Percentiles rank a stretch among this genome's conserved stretches.
Conservation (phyloP, 106 monocot genomes). For the Phalaenopsis aphrodite region DNA sequence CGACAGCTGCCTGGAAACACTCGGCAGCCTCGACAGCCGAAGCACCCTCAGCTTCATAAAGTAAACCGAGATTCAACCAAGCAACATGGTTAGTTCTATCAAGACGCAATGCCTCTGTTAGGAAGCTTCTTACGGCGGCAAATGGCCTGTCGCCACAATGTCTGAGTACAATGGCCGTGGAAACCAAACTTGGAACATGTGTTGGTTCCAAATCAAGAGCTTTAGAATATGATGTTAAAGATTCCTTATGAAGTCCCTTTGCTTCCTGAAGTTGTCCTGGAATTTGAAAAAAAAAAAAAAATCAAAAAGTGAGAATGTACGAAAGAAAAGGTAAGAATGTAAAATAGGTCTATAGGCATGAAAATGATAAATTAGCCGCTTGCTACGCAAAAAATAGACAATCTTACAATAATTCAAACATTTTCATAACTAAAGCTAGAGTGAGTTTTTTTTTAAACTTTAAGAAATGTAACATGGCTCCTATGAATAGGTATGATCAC, state of each 20-base stretch:
- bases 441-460: neutral
- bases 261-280: conserved; percentile 73
- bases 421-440: neutral
- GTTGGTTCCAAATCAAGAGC: conserved; percentile 57
- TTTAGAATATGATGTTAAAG: conserved; percentile 53
- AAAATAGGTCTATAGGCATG: neutral
- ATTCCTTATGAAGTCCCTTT: conserved; percentile 51
- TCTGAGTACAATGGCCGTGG: conserved; percentile 50
- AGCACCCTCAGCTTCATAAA: conserved; percentile 41
- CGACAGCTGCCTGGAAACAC: conserved; percentile 80
- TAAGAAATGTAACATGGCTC: neutral
- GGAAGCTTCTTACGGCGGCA: conserved; percentile 43
- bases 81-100: conserved; percentile 72
- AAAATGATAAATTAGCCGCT: neutral
- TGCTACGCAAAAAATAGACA: neutral
- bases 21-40: conserved; percentile 62
- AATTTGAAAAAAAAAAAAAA: neutral
- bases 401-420: neutral
- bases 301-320: neutral
- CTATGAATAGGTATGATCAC: neutral
- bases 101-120: conserved; percentile 71
- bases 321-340: neutral
- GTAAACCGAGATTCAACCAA: conserved; percentile 75
- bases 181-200: conserved; percentile 85
- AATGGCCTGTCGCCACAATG: conserved; percentile 36